phyloP scores from a whole-genome alignment of 108 stramenopile species.

The Schizochytrium sp. region DNA sequence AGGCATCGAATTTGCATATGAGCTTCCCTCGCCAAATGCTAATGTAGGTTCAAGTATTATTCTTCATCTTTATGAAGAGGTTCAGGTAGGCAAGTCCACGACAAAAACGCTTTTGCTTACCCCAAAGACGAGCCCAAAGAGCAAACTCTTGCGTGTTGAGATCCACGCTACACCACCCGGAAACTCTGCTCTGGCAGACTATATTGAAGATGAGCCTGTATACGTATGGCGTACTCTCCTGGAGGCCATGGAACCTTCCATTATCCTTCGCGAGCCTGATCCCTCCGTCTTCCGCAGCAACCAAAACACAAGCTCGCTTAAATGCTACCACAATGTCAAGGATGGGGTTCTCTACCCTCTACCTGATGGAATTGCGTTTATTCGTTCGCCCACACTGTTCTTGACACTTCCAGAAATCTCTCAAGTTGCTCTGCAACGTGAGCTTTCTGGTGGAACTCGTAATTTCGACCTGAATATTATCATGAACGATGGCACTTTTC shows the following conservation, averaged over 20 bases:
- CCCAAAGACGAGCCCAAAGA: conserved; percentile 32
- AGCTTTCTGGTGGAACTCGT: neutral
- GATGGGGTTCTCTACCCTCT: conserved; percentile 49
- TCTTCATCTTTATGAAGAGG: neutral
- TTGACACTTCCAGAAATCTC: neutral
- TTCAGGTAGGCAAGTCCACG: neutral
- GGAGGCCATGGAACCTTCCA: neutral
- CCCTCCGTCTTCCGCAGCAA: conserved; percentile 1
- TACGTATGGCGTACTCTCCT: conserved; percentile 21
- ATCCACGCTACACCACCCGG: neutral
- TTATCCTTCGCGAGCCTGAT: conserved; percentile 14
- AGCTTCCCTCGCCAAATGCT: neutral
- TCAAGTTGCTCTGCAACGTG: conserved; percentile 24
- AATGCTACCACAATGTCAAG: conserved; percentile 56
- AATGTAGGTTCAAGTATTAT: neutral
- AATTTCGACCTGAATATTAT: conserved; percentile 52
- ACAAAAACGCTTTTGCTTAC: neutral
- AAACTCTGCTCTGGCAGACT: neutral
- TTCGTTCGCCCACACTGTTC: conserved; percentile 31
- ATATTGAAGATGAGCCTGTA: conserved; percentile 16
- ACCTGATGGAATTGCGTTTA: conserved; percentile 23
- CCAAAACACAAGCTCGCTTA: neutral
- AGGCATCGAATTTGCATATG: neutral
- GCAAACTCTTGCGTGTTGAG: conserved; percentile 25
- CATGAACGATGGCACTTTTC: conserved; percentile 54